Evolutionary conservation across 2,329 filamentous ascomycete species (phyloP), one percentile per base, ranked within the genome.

Genomic region (Diplodia scrobiculata): DNA sequence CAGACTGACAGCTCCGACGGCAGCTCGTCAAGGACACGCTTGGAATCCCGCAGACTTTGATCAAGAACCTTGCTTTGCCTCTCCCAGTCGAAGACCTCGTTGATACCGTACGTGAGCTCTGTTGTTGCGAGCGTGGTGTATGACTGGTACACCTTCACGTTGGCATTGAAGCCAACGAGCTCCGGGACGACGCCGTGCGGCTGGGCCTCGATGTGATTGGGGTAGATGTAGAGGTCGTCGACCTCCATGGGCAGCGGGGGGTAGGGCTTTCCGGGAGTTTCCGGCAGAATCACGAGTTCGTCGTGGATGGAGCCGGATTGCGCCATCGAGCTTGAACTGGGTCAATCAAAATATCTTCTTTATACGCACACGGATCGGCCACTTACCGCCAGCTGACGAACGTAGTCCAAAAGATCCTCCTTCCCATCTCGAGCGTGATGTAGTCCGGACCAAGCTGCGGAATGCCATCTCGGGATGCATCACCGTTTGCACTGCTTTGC

Each of bases 221-320:
- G 82, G 67, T 88, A 88, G 67, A 97, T 90, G 72, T 87, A 93
- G 66, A 89, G 87, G 76, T 97, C 92, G 70, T 97, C 92, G 0
- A 96, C 87, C 72, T 96, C 92, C 21, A 89, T 80, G 0, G 92
- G 92, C 13, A 92, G 82, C 7, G 91, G 89, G 3, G 92, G 92
- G 70, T 95, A 92, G 4, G 87, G 89, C 51, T 91, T 86, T 29
- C 84, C 87, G 0, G 87, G 86, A 0, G 91, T 96, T 1, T 89
- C 87, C 2, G 91, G 91, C 9, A 90, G 87, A 60, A 96, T 87
- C 41, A 90, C 84, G 45, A 93, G 80, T 71, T 92, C 91, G 41
- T 86, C 86, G 68, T 90, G 88, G 0, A 86, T 86, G 17, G 86
- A 86, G 38, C 91, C 91, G 19, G 95, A 80, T 73, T 96, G 92